Percentiles rank a stretch among this genome's conserved stretches.
These are phyloP conservation scores for Hortiboletus flavorubellus DNA, from an alignment of 768 basidiomycete genomes.

Conservation along the genomic window DNA sequence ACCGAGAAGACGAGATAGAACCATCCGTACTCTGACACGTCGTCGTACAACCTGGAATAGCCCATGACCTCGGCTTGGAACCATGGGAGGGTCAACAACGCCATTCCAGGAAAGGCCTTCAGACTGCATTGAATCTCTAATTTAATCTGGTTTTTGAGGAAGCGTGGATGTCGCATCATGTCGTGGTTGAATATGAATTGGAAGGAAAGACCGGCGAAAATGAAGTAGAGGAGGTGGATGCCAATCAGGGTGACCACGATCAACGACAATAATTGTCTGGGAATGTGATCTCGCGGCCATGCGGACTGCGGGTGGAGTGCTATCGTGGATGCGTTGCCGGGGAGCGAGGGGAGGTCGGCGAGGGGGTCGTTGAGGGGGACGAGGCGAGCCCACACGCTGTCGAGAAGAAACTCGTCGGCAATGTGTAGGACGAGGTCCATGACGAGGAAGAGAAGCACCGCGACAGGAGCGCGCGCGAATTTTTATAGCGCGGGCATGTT, in stretches of 20 bases:
- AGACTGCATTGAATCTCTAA: conserved; percentile 76
- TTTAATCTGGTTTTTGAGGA: conserved; percentile 82
- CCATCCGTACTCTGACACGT: conserved; percentile 78
- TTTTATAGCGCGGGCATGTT: conserved; percentile 22
- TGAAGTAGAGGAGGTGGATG: conserved; percentile 82
- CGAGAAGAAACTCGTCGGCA: conserved; percentile 70
- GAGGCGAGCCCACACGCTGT: conserved; percentile 72
- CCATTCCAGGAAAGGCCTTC: conserved; percentile 80
- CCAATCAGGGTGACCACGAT: conserved; percentile 70
- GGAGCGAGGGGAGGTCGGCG: conserved; percentile 31
- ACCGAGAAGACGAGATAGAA: conserved; percentile 64
- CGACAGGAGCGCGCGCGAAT: background rate
- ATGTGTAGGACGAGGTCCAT: conserved; percentile 83
- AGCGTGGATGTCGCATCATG: conserved; percentile 94
- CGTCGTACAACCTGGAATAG: conserved; percentile 73
- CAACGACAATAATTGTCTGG: conserved; percentile 75
- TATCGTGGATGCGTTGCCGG: conserved; percentile 38
- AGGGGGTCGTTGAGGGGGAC: conserved; percentile 54
- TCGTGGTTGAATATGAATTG: conserved; percentile 87
- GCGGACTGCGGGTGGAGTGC: conserved; percentile 51
- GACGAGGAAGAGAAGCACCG: background rate
- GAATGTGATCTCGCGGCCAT: conserved; percentile 83
- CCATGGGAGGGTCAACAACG: conserved; percentile 84
- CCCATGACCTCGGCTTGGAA: conserved; percentile 92
- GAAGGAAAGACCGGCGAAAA: conserved; percentile 85